Conservation (phyloP, 768 basidiomycete genomes). For the Suillus placidus region DNA sequence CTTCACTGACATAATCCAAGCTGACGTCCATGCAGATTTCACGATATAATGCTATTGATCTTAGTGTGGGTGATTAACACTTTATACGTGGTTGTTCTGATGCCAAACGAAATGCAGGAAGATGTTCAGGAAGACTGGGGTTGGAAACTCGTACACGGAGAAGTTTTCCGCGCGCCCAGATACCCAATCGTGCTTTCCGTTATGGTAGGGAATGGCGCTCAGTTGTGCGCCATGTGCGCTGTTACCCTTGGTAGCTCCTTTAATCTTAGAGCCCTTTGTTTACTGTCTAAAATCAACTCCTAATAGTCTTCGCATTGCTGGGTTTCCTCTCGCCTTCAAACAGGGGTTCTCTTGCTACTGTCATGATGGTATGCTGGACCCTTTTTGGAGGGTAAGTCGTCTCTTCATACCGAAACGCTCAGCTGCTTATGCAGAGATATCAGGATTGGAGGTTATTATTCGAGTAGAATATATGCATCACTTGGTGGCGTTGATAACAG, state of each 20-base stretch:
- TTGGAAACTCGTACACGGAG: slow-evolving; percentile 97
- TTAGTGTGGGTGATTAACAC: slow-evolving; percentile 60
- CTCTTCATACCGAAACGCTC: slow-evolving; percentile 2
- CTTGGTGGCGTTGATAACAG: slow-evolving; percentile 77
- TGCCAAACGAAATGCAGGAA: slow-evolving; percentile 51
- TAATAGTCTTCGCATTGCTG: slow-evolving; percentile 81
- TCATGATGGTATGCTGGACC: slow-evolving; percentile 77
- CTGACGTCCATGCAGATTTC: slow-evolving; percentile 57
- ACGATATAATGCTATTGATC: slow-evolving; percentile 93
- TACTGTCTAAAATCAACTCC: slow-evolving; percentile 11
- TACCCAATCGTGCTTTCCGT: slow-evolving; percentile 80
- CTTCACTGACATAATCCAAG: slow-evolving; percentile 18
- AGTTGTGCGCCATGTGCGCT: slow-evolving; percentile 82
- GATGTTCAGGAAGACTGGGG: slow-evolving; percentile 98
- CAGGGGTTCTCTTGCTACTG: slow-evolving; percentile 87
- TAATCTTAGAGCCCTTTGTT: neutral
- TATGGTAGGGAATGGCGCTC: slow-evolving; percentile 84
- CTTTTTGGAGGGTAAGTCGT: slow-evolving; percentile 77
- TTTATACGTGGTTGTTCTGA: slow-evolving; percentile 7
- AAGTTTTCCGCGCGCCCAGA: slow-evolving; percentile 87
- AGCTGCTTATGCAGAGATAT: slow-evolving; percentile 13
- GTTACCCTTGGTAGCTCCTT: slow-evolving; percentile 74
- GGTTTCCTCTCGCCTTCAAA: slow-evolving; percentile 97
- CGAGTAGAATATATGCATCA: slow-evolving; percentile 78
- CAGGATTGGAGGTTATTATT: slow-evolving; percentile 88